phyloP scores from a whole-genome alignment of 495 filamentous ascomycete genomes.

The Neurospora sp. region DNA sequence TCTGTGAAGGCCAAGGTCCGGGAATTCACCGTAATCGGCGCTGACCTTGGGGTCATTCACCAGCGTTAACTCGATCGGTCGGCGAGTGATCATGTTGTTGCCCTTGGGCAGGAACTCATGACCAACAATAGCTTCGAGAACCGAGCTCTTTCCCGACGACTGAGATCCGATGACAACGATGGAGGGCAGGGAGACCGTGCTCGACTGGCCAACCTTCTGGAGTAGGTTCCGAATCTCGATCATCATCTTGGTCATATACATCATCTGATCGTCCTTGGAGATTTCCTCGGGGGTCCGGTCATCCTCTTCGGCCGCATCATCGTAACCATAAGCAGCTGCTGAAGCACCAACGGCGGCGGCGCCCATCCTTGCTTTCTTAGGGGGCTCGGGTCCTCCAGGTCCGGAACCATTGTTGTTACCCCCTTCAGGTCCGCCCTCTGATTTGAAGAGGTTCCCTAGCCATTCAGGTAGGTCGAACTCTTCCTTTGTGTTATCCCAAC shows the following conservation, averaged over 20 bases:
- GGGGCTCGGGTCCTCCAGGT: constrained; percentile 35
- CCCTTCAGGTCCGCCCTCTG: constrained; percentile 40
- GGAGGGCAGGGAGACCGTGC: constrained; percentile 75
- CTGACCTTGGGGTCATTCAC: constrained; percentile 88
- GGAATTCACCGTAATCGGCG: constrained; percentile 95
- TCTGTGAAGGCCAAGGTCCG: constrained; percentile 79
- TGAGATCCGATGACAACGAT: constrained; percentile 99
- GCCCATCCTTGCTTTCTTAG: constrained; percentile 53
- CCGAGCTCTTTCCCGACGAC: constrained; percentile 96
- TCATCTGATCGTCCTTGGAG: constrained; percentile 96
- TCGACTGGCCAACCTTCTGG: constrained; percentile 82
- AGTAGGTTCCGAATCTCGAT: constrained; percentile 94
- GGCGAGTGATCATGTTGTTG: constrained; percentile 93
- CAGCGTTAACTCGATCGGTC: constrained; percentile 93
- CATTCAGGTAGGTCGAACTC: constrained; percentile 72
- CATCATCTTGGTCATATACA: constrained; percentile 98
- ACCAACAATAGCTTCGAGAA: constrained; percentile 92
- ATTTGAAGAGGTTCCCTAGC: constrained; percentile 63
- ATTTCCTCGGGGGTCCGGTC: constrained; percentile 44
- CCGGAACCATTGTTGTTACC: constrained; percentile 27
- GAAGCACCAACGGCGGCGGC: constrained; percentile 48
- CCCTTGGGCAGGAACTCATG: constrained; percentile 98
- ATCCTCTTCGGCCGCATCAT: constrained; percentile 63
- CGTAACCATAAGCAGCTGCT: constrained; percentile 69
- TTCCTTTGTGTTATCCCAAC: constrained; percentile 77